phyloP scores from a whole-genome alignment of 108 stramenopile genomes.

The Skeletonema grethae region DNA sequence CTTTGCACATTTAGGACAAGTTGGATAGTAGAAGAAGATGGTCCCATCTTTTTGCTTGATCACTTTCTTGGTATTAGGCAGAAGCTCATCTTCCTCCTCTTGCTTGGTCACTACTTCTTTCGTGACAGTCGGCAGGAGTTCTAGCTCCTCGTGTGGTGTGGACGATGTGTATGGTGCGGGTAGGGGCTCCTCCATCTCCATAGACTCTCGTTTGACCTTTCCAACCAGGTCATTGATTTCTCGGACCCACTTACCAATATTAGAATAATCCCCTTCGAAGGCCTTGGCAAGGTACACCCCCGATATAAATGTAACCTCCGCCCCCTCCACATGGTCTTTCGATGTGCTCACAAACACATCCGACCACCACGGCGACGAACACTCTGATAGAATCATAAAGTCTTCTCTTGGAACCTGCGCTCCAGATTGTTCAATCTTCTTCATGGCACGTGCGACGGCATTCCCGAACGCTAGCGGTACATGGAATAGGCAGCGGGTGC shows the following conservation, averaged over 20 bases:
- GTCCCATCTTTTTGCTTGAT: not conserved
- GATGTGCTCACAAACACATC: constrained; percentile 26
- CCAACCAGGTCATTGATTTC: constrained; percentile 14
- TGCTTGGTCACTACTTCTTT: too few species aligned
- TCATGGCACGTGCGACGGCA: constrained; percentile 13
- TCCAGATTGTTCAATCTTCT: constrained; percentile 17
- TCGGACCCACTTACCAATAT: constrained; percentile 28
- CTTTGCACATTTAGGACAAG: constrained; percentile 41
- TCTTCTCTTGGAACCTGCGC: constrained; percentile 18
- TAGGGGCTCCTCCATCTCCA: not conserved
- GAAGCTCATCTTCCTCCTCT: too few species aligned
- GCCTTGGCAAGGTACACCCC: constrained; percentile 35
- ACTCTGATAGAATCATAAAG: constrained; percentile 28
- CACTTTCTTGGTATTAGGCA: too few species aligned
- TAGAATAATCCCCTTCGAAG: constrained; percentile 32
- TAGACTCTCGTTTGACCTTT: not conserved
- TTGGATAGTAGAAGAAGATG: constrained; percentile 33
- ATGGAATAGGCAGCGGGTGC: constrained; percentile 19
- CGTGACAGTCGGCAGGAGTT: too few species aligned
- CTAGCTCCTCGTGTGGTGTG: too few species aligned
- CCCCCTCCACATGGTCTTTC: constrained; percentile 16
- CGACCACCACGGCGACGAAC: constrained; percentile 32
- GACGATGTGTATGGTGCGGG: too few species aligned
- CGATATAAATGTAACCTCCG: constrained; percentile 21
- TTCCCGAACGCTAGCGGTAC: constrained; percentile 23